Evolutionary conservation across 192 early-diverging fungal species (phyloP), one percentile per base, ranked within the genome.

Genomic region (Coemansia guatemalensis): DNA sequence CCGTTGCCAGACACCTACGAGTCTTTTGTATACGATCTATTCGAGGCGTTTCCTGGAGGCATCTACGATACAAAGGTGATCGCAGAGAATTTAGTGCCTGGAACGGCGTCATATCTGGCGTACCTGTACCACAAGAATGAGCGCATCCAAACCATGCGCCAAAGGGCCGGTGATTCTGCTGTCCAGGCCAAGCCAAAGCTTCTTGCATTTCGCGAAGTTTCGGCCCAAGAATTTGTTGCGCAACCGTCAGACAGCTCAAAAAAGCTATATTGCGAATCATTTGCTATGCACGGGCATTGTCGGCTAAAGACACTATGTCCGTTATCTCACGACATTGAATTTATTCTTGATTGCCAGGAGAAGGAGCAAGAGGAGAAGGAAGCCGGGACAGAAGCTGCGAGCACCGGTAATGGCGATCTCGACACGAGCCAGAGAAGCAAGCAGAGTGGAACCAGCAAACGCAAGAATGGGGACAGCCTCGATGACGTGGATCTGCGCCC

Each of bases 21-120:
- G 39, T 81, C 82, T 0, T 95, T 98, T 74, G 73, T 89, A 1
- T 85, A 85, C 14, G 95, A 95, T 71, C 60, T 97, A 17, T 62
- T 62, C 17, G 85, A 87, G 30, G 90, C 93, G 90, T 96, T 98
- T 62, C 86, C 84, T 27, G 93, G 83, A 26, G 95, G 95, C 2
- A 83, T 97, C 20, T 91, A 87, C 58, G 97, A 99, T 74, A 99
- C 97, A 64, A 98, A 98, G 74, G 90, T 91, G 60, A 56, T 90
- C 71, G 62, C 71, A 64, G 64, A 92, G 82, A 62, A 78, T 25
- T 30, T 60, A 18, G 53, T 53, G 11, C 80, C 69, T 1, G 62
- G 44, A 25, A 54, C 64, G 1, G 71, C 75, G 5, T 68, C 71
- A 18, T 78, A 63, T 39, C 54, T 77, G 44, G 72, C 80, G 9